Evolutionary conservation across 2,329 filamentous ascomycete species (phyloP).

Genomic region (Ilyonectria destructans): DNA sequence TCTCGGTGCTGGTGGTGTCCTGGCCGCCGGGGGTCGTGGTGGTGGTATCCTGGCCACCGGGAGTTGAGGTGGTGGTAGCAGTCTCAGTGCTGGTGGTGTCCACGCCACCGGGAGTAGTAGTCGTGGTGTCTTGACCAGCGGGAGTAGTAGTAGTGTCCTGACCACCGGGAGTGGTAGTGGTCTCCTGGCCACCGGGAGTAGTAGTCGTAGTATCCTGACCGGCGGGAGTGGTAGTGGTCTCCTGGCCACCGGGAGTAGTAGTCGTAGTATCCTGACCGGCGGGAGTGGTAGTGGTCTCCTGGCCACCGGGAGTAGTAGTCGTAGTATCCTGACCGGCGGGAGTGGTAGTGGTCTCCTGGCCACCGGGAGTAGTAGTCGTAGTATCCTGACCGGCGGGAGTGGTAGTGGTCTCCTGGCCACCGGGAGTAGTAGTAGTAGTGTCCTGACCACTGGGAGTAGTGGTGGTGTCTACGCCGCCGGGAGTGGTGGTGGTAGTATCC

Average conservation of each 20-base stretch:
- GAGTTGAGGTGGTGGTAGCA: background rate
- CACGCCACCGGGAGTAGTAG: background rate
- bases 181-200: constrained; percentile 20
- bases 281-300: background rate
- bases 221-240: background rate
- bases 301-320: too few relatives aligned
- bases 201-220: background rate
- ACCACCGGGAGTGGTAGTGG: constrained; percentile 18
- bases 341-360: constrained; percentile 7
- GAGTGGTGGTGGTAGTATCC: background rate
- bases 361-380: background rate
- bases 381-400: background rate
- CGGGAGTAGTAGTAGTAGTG: background rate
- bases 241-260: background rate
- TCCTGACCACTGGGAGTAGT: background rate
- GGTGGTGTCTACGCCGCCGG: constrained; percentile 3
- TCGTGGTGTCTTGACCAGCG: constrained; percentile 5
- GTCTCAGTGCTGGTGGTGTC: too few relatives aligned
- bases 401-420: constrained; percentile 8
- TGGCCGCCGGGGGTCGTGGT: background rate
- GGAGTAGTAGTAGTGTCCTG: background rate
- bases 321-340: background rate
- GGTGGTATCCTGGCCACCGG: background rate
- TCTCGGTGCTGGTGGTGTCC: constrained; percentile 5
- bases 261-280: background rate